Evolutionary conservation across 805 yeast species (phyloP), one percentile per base, ranked within the genome.

Genomic region (Yarrowia sp.): DNA sequence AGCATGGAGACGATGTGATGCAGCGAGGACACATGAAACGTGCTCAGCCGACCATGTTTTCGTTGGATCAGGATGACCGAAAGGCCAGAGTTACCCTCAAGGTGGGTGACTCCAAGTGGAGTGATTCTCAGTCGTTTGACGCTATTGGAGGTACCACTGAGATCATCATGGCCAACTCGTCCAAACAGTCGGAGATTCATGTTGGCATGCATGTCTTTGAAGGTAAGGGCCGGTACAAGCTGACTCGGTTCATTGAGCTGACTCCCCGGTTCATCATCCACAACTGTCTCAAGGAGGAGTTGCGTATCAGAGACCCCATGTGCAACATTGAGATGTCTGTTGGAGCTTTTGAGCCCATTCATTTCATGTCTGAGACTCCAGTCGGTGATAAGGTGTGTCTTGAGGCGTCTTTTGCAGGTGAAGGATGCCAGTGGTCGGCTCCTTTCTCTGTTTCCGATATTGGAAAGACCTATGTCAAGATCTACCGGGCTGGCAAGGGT

Each of bases 61-160:
- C 99, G 0, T 93, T 90, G 72, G 87, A 84, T 28, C 78, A 78
- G 13, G 83, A 81, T 38, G 87, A 84, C 58, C 82, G 86, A 32
- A 82, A 80, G 45, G 87, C 88, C 70, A 79, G 96, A 66, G 96
- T 92, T 0, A 71, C 81, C 31, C 70, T 92, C 7, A 81, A 83
- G 66, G 80, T 90, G 18, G 88, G 83, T 0, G 89, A 88, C 64
- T 87, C 96, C 0, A 79, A 80, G 7, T 83, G 89, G 83, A 88
- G 97, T 68, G 73, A 79, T 1, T 89, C 90, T 1, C 78, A 90
- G 55, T 87, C 96, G 73, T 86, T 95, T 71, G 97, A 92, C 72
- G 96, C 96, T 3, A 82, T 93, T 65, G 99, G 99, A 0, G 93
- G 92, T 68, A 79, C 86, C 0, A 81, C 83, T 47, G 96, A 86